Base-by-base conservation (phyloP, 306 rosid genomes). In the Quercus mongolica region DNA sequence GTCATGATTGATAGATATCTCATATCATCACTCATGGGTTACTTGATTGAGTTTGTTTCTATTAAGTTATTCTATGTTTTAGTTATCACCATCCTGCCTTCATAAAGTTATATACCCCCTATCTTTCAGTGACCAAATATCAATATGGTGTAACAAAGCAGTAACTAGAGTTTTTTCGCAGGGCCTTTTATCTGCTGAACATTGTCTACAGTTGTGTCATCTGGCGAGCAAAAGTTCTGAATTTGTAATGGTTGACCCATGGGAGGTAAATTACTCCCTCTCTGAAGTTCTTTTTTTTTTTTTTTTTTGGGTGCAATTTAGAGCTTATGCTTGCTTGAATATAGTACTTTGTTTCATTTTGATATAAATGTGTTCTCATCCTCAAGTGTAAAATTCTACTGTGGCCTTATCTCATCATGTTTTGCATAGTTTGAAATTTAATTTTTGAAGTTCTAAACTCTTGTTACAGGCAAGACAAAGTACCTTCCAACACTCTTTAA, bases 201-300 rank as follows among this genome's bases (percentile, higher is more conserved):
- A 90, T 74, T 91, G 93, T 61, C 57, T 91, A 85, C 86, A 25
- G 63, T 76, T 95, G 71, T 93, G 97, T 78, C 70, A 82, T 69
- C 87, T 87, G 65, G 96, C 96, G 75, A 88, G 98, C 81, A 83
- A 80, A 85, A 89, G 88, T 88, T 95, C 97, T 41, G 88, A 88
- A 8, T 93, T 90, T 79, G 38, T 93, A 78, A 95, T 93, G 98
- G 97, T 93, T 80, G 99, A 95, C 88, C 94, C 91, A 49, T 95
- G 99, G 98, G 99, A 95, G 92, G 98, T 92, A 89, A 57, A 8
- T 56, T 71, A 56, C 69, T 74, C 73, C 38, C 51, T 71, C 44
- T 21, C 46, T 25, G 46, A 62, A 30, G 68, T 4, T 4, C 14
- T n/a, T 4, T 56, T 5, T 62, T 56, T 7, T 62, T 56, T 7